Evolutionary conservation across 306 rosid genomes (phyloP).

Genomic region (Cajanus cajan): DNA sequence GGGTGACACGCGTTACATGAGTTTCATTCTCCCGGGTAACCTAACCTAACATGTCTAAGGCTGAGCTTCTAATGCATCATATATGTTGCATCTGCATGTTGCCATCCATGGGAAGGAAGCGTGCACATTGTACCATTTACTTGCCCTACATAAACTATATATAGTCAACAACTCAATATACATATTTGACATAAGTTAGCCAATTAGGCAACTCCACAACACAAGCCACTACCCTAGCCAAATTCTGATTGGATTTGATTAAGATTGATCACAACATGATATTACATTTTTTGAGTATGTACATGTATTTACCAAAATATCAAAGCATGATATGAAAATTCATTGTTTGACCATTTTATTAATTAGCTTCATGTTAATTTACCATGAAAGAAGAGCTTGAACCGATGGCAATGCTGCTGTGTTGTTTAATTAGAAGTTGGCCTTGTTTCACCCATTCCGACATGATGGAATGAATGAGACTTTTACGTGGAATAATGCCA

Average conservation of each 20-base stretch:
- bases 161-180: neutral
- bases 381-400: no score
- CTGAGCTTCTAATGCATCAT: neutral
- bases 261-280: neutral
- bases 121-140: neutral
- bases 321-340: no score
- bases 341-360: no score
- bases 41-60: neutral
- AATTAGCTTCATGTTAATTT: no score
- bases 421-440: no score
- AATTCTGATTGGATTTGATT: neutral
- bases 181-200: neutral
- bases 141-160: neutral
- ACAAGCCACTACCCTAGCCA: neutral
- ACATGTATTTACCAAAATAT: no score
- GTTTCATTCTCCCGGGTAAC: neutral
- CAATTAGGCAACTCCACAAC: neutral
- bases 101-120: neutral
- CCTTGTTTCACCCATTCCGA: no score
- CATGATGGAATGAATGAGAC: constrained; percentile 15
- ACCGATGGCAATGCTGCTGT: no score
- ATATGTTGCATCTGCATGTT: neutral
- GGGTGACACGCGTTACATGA: neutral
- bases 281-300: neutral
- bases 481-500: constrained; percentile 25